Evolutionary conservation across 139 green algal genomes (phyloP), one percentile per base, ranked within the genome.

Genomic region (Tetradesmus lagerheimii): DNA sequence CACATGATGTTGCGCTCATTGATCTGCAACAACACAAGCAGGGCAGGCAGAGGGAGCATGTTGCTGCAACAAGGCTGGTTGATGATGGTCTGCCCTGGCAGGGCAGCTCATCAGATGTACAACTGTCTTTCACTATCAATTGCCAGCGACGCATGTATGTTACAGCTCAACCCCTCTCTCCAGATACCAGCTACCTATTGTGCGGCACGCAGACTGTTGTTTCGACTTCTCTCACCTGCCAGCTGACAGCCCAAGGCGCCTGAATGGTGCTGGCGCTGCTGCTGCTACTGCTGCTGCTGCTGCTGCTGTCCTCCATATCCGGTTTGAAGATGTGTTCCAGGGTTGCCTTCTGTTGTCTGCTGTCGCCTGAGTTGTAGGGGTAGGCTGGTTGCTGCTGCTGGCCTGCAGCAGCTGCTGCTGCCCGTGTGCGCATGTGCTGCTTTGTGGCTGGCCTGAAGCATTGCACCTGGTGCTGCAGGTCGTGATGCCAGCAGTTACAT

Each of bases 1-100:
- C 94, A 98, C 53, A 95, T 82, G 3, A 96, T 29, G 77, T 96
- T 95, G 27, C 92, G 89, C 83, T 98, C 96, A 64, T 89, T 95
- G 89, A 96, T 94, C 85, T 97, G 80, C 88, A 84, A 90, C 0
- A 79, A 39, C 29, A 92, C 89, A 62, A 38, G 35, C 92, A 90
- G 93, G 4, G 92, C 90, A 4, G 88, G 87, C 23, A 27, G 35
- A 31, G 86, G 6, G 23, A 31, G 37, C 23, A 31, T 35, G 35
- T 37, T 85, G 47, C n/a, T 41, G 14, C 4, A 4, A 45, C 45
- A 71, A 37, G n/a, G 50, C 37, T 74, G n/a, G 77, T 31, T 35
- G 41, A 34, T 45, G n/a, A n/a, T n/a, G n/a, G n/a, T n/a, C n/a
- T n/a, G n/a, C n/a, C n/a, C n/a, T n/a, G n/a, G 64, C 31, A 80